Evolutionary conservation across 2,329 filamentous ascomycete genomes (phyloP).

Genomic region (Meredithiella fracta): DNA sequence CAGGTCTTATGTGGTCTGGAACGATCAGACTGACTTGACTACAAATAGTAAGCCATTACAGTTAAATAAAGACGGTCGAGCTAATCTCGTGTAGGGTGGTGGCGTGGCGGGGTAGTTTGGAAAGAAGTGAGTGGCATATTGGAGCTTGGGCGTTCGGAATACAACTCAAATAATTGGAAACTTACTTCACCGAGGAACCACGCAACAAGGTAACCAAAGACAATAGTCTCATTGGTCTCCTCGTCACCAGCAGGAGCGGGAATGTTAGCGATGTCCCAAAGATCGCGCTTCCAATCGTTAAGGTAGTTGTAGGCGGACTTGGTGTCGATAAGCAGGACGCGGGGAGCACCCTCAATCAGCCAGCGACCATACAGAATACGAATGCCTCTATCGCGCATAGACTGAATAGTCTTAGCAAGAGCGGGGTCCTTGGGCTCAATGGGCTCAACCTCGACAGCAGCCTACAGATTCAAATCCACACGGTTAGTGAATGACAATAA

Average conservation of each 20-base stretch:
- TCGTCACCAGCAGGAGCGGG: constrained; percentile 83
- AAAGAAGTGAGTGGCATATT: neutral
- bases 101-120: neutral
- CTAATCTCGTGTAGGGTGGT: neutral
- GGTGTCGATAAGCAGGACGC: constrained; percentile 88
- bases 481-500: constrained; percentile 2
- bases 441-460: constrained; percentile 93
- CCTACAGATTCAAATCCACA: constrained; percentile 31
- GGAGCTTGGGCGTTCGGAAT: neutral
- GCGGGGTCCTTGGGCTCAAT: constrained; percentile 69
- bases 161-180: constrained; percentile 10
- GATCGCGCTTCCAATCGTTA: constrained; percentile 91
- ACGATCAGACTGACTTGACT: neutral
- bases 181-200: constrained; percentile 95
- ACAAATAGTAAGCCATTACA: neutral
- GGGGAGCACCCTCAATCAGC: constrained; percentile 90
- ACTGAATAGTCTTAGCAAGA: constrained; percentile 65
- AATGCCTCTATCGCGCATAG: constrained; percentile 86
- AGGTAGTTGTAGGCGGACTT: constrained; percentile 81
- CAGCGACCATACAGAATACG: constrained; percentile 85
- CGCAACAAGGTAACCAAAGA: constrained; percentile 91
- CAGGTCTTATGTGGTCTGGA: constrained; percentile 6
- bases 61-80: neutral
- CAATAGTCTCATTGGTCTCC: constrained; percentile 93
- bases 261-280: constrained; percentile 86